Evolutionary conservation across 83 land plant species (phyloP).

Genomic region (Picea mariana): DNA sequence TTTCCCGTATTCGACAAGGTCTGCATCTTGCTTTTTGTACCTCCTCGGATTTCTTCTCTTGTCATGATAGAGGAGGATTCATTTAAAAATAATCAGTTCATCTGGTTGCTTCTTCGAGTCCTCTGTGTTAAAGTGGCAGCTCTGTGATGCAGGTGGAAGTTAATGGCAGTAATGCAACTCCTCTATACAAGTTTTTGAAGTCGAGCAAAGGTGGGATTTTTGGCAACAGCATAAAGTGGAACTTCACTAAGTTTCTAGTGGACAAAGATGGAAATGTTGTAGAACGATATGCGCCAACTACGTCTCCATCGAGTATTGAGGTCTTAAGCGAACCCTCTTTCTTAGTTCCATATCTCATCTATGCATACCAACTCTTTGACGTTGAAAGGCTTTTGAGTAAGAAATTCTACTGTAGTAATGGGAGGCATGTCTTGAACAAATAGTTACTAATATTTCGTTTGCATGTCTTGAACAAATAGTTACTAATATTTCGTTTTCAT

Average conservation of each 20-base stretch:
- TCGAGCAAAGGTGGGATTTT: constrained; percentile 40
- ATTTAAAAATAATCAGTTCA: neutral
- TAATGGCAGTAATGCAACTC: constrained; percentile 41
- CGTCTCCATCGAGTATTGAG: constrained; percentile 74
- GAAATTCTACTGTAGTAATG: neutral
- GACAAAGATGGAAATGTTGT: constrained; percentile 64
- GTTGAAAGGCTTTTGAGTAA: neutral
- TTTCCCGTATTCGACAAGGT: constrained; percentile 64
- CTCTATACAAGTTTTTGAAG: constrained; percentile 41
- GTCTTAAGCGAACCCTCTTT: constrained; percentile 26
- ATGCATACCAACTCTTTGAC: neutral
- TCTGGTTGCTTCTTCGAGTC: neutral
- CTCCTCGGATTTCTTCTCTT: neutral
- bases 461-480: neutral
- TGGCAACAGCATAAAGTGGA: constrained; percentile 49
- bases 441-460: neutral
- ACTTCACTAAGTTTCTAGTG: constrained; percentile 59
- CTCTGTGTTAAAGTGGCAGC: neutral
- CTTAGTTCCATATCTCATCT: neutral
- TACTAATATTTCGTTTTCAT: neutral
- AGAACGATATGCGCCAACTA: constrained; percentile 93
- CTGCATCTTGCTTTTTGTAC: neutral
- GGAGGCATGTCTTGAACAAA: neutral
- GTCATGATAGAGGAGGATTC: neutral
- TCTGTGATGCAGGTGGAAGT: constrained; percentile 57